Evolutionary conservation across 192 early-diverging fungal species (phyloP), one percentile per base, ranked within the genome.

Genomic region (Pecoramyces ruminantium): DNA sequence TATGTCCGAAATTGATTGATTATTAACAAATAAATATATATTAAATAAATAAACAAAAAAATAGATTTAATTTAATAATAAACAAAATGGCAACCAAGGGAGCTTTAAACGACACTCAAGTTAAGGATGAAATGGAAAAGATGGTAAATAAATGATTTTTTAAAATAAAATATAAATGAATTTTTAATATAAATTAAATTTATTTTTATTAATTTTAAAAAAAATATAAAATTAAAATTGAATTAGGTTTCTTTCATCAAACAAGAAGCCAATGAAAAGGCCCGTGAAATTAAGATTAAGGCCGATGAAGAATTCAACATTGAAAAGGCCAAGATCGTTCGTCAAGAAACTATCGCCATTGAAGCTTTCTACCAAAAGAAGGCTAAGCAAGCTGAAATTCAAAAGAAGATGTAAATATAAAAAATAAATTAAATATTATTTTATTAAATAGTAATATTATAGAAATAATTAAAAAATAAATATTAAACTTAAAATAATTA

Each of bases 271-370:
- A 85, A 96, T 29, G 97, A 99, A 85, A 99, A 99, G 90, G 96
- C 97, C 29, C 90, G 94, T 58, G 97, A 99, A 87, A 96, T 97
- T 86, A 97, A 96, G 88, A 93, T 98, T 84, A 99, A 99, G 93
- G 97, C 97, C 79, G 96, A 99, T 86, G 97, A 99, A 83, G 97
- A 99, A 84, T 99, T 98, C 91, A 99, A 99, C 88, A 99, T 99
- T 89, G 97, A 99, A 89, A 96, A 96, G 90, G 97, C 95, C 86
- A 99, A 99, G 86, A 91, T 98, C 77, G 97, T 99, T 29, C 95
- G 97, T 78, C 93, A 95, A 86, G 97, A 99, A 86, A 94, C 96
- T 28, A 89, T 98, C 84, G 95, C 94, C 82, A 97, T 99, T 82
- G 97, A 99, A 80, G 92, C 94, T 82, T 91, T 93, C 81, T 99